These are phyloP conservation scores for Trifolium dubium DNA, from an alignment of 306 rosid species.

Conservation along the genomic window DNA sequence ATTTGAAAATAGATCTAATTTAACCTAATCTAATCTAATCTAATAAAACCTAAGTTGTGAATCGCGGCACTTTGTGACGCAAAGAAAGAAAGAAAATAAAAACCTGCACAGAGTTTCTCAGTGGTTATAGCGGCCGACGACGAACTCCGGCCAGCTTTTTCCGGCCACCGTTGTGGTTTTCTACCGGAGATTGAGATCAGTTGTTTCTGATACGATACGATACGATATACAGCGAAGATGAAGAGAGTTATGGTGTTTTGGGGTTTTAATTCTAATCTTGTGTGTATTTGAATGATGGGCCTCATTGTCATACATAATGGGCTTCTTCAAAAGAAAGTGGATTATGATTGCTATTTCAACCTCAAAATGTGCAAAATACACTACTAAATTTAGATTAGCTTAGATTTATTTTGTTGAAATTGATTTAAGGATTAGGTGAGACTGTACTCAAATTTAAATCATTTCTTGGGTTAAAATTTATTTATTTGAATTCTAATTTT, in stretches of 20 bases:
- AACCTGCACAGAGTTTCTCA: not conserved
- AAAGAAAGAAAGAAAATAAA: not conserved
- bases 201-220: not conserved
- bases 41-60: not conserved
- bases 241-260: not conserved
- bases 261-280: not conserved
- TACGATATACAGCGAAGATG: not conserved
- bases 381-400: too few species aligned
- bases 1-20: not conserved
- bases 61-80: not conserved
- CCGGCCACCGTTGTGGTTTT: not conserved
- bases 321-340: too few species aligned
- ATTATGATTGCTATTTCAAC: too few species aligned
- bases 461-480: too few species aligned
- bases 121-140: not conserved
- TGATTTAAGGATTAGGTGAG: too few species aligned
- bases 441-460: too few species aligned
- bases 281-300: not conserved
- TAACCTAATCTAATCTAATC: not conserved
- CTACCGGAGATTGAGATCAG: not conserved
- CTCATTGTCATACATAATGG: not conserved
- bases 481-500: too few species aligned
- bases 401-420: too few species aligned
- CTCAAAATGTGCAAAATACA: too few species aligned
- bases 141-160: not conserved